Base-by-base conservation (phyloP, 2,329 filamentous ascomycete genomes). In the Keithomyces neogunnii region DNA sequence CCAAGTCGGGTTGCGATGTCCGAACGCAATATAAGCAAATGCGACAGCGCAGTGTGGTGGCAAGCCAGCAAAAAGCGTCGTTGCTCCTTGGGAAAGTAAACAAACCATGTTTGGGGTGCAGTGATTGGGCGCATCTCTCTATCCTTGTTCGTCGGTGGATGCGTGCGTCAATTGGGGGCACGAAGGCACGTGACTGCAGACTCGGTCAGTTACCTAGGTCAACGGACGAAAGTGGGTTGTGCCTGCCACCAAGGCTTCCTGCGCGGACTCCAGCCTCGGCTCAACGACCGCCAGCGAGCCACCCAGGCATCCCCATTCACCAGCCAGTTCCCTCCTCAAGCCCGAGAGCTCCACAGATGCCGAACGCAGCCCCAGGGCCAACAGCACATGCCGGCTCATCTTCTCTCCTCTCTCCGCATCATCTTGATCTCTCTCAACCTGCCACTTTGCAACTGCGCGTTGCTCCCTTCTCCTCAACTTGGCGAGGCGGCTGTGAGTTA, bases 11-110 rank as follows among this genome's bases (percentile, higher is more conserved):
- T 5, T 44, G 40, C 26, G 40, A 44, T 44, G 40, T 44, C 28
- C 46, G 43, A 39, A 51, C 43, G 53, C 42, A 48, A 55, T 45
- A 8, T 33, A n/a, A 29, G n/a, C 6, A 43, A 26, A 43, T 10
- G n/a, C 28, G 28, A 29, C 28, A 13, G 19, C 19, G 19, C 19
- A 19, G 19, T 19, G 19, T 19, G 19, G 19, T 19, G 11, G 11
- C 11, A 35, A 7, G 6, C 6, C 6, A 35, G 33, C 33, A 35
- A 45, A 36, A 29, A 13, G 57, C 49, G 55, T 55, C 56, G 69
- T 72, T 72, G 69, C 69, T 63, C 51, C 56, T 68, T 55, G 47
- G 51, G 62, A 67, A 70, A 72, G 70, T 72, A 72, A 72, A 72
- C 70, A 72, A 72, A 70, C 49, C 47, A 31, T 39, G 31, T 5